Evolutionary conservation across 2,329 filamentous ascomycete species (phyloP).

Genomic region (Ophiosphaerella korrae): DNA sequence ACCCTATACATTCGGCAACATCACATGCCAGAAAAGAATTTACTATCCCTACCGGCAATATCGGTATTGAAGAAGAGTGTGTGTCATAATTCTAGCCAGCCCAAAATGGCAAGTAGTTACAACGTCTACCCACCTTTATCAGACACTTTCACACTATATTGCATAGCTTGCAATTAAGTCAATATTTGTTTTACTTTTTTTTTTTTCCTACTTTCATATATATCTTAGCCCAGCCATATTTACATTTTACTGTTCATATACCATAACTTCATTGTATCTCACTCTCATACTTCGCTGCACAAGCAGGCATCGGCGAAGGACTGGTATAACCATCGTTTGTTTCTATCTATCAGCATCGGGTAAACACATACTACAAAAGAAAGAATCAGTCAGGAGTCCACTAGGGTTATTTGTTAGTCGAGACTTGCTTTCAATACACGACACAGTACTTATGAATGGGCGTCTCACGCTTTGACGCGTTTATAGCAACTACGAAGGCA

Average conservation of each 20-base stretch:
- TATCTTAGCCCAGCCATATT: conserved; percentile 11
- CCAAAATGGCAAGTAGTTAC: neutral
- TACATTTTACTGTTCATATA: conserved; percentile 36
- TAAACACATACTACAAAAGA: no score
- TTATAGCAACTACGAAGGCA: no score
- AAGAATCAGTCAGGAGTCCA: no score
- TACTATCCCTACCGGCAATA: conserved; percentile 12
- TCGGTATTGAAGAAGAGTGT: conserved; percentile 23
- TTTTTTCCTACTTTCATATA: conserved; percentile 11
- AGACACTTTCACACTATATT: conserved; percentile 2
- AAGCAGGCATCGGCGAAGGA: neutral
- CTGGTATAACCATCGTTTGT: neutral
- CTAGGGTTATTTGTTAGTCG: no score
- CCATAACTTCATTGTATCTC: conserved; percentile 12
- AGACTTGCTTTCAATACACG: no score
- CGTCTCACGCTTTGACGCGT: neutral
- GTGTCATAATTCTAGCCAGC: conserved; percentile 6
- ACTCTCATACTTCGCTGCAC: neutral
- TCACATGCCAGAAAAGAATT: conserved; percentile 18
- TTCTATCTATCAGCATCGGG: no score
- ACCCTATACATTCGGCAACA: conserved; percentile 39
- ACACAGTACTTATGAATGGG: no score
- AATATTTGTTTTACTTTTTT: conserved; percentile 2
- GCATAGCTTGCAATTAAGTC: neutral
- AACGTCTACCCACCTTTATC: neutral